Base-by-base conservation (phyloP, 169 alveolate genomes). In the Plasmodium vivax region DNA sequence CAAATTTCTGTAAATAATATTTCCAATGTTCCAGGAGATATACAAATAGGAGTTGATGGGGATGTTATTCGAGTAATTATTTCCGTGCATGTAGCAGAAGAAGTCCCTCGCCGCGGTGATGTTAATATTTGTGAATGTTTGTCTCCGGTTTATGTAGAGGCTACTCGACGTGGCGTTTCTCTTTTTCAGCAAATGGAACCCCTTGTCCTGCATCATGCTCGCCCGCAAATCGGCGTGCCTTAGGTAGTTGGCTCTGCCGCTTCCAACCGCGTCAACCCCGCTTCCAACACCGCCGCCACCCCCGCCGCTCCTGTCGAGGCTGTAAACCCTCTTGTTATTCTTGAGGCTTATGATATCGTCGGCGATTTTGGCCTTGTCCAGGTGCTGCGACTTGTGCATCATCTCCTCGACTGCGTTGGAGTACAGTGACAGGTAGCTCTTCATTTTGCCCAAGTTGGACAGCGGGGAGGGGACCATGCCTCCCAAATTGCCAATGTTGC, bases 1-100 rank as follows among this genome's bases (percentile, higher is more conserved):
- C 7, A 96, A 51, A 83, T 96, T 95, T 73, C 91, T n/a, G 79
- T 95, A 96, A 30, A 93, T 95, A 54, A 94, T 96, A 92, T 95
- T 94, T 72, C 98, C 98, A 36, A 96, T 96, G 19, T 94, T 94
- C 98, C 98, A 96, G 47, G 95, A 96, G 51, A 96, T 93, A 85
- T 94, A 95, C 32, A 96, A 82, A 34, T 88, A 87, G 14, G 91
- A 83, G 85, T 95, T 93, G 34, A 87, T 93, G 23, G 95, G 82
- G 16, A 96, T 83, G 47, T 93, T 92, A 47, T 92, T 92, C 19
- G 95, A 92, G 58, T 92, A 92, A 82, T 83, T 92, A 51, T 92
- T 92, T 19, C 95, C 95, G 43, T 92, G 95, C 79, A 92, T 92
- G 43, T 79, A 92, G 83, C 95, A 92, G 79, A 92, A 92, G 74